phyloP scores from a whole-genome alignment of 1,139 yeast genomes.

The Blastobotrys apis region DNA sequence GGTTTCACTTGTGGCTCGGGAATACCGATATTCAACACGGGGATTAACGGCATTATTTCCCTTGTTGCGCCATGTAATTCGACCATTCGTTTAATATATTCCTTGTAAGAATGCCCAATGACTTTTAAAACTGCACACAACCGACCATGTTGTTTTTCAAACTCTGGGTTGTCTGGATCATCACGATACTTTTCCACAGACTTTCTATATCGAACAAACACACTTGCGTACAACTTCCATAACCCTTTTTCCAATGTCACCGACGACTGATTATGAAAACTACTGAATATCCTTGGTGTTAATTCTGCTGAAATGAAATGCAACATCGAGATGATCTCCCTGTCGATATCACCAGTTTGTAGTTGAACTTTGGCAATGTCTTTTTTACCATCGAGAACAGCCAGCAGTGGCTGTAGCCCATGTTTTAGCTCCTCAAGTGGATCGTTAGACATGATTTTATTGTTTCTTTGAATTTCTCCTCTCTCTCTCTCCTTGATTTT shows the following conservation, averaged over 20 bases:
- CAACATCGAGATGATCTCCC: conserved; percentile 18
- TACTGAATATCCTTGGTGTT: conserved; percentile 17
- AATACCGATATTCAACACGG: conserved; percentile 11
- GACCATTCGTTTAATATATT: conserved; percentile 16
- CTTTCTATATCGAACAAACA: conserved; percentile 16
- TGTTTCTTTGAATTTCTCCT: no score
- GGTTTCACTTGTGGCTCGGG: conserved; percentile 6
- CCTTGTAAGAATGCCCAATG: conserved; percentile 19
- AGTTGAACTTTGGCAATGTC: not conserved
- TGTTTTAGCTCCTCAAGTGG: conserved; percentile 4
- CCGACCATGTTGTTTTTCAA: not conserved
- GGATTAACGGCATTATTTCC: conserved; percentile 8
- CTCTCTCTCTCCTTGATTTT: no score
- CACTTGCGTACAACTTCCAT: conserved; percentile 17
- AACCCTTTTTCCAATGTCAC: conserved; percentile 14
- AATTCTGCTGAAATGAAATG: conserved; percentile 17
- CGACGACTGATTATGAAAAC: conserved; percentile 9
- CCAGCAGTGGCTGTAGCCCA: conserved; percentile 1
- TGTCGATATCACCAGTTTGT: conserved; percentile 14
- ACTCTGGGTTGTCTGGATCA: not conserved
- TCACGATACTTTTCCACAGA: conserved; percentile 9
- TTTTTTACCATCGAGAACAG: conserved; percentile 3
- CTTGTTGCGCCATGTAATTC: conserved; percentile 18
- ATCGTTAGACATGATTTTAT: no score
- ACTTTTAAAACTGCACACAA: conserved; percentile 19